Conservation (phyloP, 2,329 filamentous ascomycete genomes). For the Teratosphaeria viscida region DNA sequence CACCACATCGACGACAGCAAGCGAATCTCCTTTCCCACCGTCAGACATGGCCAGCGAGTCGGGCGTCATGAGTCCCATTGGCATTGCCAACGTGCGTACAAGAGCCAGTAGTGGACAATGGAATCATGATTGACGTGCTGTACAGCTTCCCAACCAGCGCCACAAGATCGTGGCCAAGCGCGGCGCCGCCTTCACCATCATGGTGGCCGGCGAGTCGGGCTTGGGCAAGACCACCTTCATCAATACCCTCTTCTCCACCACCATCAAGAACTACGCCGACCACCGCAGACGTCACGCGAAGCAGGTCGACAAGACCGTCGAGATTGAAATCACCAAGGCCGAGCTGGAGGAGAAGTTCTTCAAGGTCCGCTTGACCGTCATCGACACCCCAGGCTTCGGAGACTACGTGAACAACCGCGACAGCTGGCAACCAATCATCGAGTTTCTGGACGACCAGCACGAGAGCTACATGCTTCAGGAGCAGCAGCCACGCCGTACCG, state of each 20-base stretch:
- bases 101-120: neutral
- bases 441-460: constrained; percentile 99
- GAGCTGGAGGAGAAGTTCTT: constrained; percentile 99
- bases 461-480: constrained; percentile 99
- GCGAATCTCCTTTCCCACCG: neutral
- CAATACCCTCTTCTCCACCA: constrained; percentile 99
- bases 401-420: constrained; percentile 99
- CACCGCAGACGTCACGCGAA: constrained; percentile 99
- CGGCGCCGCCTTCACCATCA: constrained; percentile 97
- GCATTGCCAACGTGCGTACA: constrained; percentile 61
- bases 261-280: constrained; percentile 99
- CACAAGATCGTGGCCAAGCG: constrained; percentile 69
- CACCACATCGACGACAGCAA: neutral
- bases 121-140: constrained; percentile 22
- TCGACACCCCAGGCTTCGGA: constrained; percentile 96
- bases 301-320: constrained; percentile 98
- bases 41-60: neutral
- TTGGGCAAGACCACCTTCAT: constrained; percentile 99
- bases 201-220: constrained; percentile 98
- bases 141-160: constrained; percentile 58
- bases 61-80: constrained; percentile 41
- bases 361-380: constrained; percentile 98
- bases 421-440: constrained; percentile 99
- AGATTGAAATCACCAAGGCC: constrained; percentile 99
- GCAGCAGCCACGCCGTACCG: constrained; percentile 92